These are phyloP conservation scores for Phylloboletellus chloephorus DNA, from an alignment of 1,284 basidiomycete genomes.

Conservation along the genomic window DNA sequence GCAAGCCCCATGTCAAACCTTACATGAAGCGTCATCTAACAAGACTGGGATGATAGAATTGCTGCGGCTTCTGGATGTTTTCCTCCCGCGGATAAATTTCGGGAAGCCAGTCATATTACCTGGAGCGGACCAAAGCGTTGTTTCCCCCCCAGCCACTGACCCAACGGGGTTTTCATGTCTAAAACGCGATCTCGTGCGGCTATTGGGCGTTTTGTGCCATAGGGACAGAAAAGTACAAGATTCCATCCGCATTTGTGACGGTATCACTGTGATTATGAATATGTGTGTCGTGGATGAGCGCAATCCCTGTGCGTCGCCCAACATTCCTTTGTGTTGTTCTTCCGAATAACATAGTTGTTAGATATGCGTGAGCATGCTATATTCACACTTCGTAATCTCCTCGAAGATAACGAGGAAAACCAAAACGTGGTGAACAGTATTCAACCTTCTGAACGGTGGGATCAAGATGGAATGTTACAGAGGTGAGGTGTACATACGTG, in stretches of 20 bases:
- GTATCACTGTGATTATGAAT: constrained; percentile 76
- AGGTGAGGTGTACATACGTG: constrained; percentile 10
- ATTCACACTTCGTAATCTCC: constrained; percentile 73
- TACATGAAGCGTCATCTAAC: constrained; percentile 6
- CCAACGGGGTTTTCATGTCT: constrained; percentile 70
- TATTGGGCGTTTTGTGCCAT: constrained; percentile 71
- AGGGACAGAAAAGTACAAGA: constrained; percentile 65
- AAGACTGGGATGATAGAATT: constrained; percentile 44
- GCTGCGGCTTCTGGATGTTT: constrained; percentile 61
- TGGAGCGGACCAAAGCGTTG: constrained; percentile 16
- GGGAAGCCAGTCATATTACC: constrained; percentile 47
- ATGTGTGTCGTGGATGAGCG: constrained; percentile 85
- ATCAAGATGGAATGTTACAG: constrained; percentile 52
- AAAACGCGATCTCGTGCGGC: constrained; percentile 77
- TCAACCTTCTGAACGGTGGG: constrained; percentile 55
- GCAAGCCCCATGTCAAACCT: constrained; percentile 36
- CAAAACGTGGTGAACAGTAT: constrained; percentile 74
- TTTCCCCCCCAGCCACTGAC: constrained; percentile 28
- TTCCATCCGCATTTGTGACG: constrained; percentile 60
- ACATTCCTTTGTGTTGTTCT: neutral
- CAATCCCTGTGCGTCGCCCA: constrained; percentile 73
- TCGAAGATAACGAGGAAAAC: constrained; percentile 71
- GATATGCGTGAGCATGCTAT: constrained; percentile 88
- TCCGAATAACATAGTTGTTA: constrained; percentile 30
- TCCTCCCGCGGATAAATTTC: constrained; percentile 76